These are phyloP conservation scores for Pythium brassicae DNA, from an alignment of 352 stramenopile species.

Conservation along the genomic window DNA sequence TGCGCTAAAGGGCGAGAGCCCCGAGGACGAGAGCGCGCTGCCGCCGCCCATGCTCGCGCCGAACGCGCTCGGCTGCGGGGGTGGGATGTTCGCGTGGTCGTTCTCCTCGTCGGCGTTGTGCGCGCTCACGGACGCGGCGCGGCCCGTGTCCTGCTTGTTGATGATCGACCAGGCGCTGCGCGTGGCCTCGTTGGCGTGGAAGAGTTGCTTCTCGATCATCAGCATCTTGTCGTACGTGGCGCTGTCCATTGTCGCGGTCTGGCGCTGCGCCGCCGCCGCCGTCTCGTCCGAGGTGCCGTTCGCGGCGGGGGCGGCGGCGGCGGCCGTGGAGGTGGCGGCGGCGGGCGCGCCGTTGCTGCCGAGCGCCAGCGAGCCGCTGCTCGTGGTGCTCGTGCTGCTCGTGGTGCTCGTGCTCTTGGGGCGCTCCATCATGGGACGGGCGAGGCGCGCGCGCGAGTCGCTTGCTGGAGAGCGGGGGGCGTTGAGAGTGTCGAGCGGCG, in stretches of 20 bases:
- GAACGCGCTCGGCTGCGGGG: background rate
- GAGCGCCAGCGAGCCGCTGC: background rate
- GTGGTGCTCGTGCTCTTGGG: slow-evolving; percentile 4
- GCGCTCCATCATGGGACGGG: background rate
- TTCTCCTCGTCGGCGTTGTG: slow-evolving; percentile 27
- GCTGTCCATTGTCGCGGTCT: slow-evolving; percentile 65
- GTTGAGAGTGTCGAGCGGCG: background rate
- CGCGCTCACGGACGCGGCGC: slow-evolving; percentile 1
- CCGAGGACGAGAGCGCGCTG: slow-evolving; percentile 11
- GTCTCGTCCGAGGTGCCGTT: background rate
- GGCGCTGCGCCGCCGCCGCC: slow-evolving; percentile 28
- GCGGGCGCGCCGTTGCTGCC: too few species aligned
- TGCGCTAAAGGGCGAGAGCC: slow-evolving; percentile 3
- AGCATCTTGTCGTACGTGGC: slow-evolving; percentile 78
- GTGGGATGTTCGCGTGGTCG: slow-evolving; percentile 6
- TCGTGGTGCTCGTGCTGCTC: slow-evolving; percentile 1
- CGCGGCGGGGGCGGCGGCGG: background rate
- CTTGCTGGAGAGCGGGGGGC: background rate
- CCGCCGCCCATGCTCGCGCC: background rate
- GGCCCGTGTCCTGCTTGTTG: slow-evolving; percentile 22
- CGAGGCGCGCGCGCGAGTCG: background rate
- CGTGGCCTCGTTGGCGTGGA: slow-evolving; percentile 76
- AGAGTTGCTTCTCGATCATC: slow-evolving; percentile 75
- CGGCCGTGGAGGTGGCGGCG: background rate
- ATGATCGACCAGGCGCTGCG: slow-evolving; percentile 83